Conservation (phyloP, 179 eudicot genomes). For the Pouteria campechiana region DNA sequence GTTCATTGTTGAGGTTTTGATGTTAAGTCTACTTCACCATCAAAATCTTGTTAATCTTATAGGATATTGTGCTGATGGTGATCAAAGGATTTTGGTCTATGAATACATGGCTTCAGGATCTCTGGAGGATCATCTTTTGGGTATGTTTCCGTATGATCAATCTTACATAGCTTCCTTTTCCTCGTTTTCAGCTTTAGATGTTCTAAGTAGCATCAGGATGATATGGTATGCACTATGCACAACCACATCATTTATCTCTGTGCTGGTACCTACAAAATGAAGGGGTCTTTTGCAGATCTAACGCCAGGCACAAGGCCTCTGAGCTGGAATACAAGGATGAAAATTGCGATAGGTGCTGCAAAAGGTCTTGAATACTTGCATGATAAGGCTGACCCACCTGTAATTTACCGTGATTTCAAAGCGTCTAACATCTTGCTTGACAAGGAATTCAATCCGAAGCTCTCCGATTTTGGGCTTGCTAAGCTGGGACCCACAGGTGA, state of each 20-base stretch:
- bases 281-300: slow-evolving; percentile 22
- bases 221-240: too few relatives aligned
- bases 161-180: neutral
- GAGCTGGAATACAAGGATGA: slow-evolving; percentile 67
- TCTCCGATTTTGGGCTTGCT: slow-evolving; percentile 78
- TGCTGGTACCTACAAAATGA: neutral
- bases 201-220: too few relatives aligned
- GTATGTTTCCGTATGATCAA: slow-evolving; percentile 11
- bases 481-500: slow-evolving; percentile 70
- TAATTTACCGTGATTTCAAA: slow-evolving; percentile 67
- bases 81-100: slow-evolving; percentile 62
- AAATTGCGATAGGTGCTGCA: slow-evolving; percentile 77
- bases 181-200: neutral
- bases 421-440: slow-evolving; percentile 66
- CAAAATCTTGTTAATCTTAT: slow-evolving; percentile 57
- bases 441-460: slow-evolving; percentile 42
- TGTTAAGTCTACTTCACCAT: slow-evolving; percentile 69
- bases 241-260: too few relatives aligned
- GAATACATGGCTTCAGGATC: slow-evolving; percentile 74
- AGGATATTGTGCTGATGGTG: slow-evolving; percentile 79
- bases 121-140: slow-evolving; percentile 74
- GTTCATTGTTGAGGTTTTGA: slow-evolving; percentile 69
- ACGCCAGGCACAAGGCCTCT: slow-evolving; percentile 34
- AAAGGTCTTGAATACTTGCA: slow-evolving; percentile 83
- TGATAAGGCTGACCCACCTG: slow-evolving; percentile 60